Evolutionary conservation across 306 rosid species (phyloP).

Genomic region (Medicago ruthenica): DNA sequence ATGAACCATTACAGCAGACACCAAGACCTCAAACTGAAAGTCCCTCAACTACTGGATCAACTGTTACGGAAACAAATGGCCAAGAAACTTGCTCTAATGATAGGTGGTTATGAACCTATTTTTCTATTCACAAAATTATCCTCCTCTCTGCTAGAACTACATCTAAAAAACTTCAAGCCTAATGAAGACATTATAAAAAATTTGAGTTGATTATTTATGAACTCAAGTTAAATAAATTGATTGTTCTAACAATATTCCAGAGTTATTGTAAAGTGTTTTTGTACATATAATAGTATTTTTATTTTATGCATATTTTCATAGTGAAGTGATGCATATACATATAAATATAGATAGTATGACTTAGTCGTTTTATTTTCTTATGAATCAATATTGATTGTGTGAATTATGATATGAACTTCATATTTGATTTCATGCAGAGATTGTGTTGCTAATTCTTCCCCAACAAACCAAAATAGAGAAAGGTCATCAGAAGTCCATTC

Average conservation of each 20-base stretch:
- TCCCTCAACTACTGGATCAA: constrained; percentile 57
- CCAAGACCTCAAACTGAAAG: constrained; percentile 48
- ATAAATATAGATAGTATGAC: neutral
- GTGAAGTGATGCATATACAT: neutral
- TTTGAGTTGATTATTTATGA: no score
- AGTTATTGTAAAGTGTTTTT: neutral
- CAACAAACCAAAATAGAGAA: constrained; percentile 58
- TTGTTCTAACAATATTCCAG: neutral
- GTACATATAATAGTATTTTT: no score
- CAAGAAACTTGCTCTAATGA: constrained; percentile 45
- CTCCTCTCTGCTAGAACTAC: no score
- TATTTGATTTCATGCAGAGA: constrained; percentile 49
- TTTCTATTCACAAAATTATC: constrained; percentile 9
- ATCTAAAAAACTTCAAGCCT: no score
- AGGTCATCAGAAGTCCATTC: constrained; percentile 87
- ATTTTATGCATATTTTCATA: neutral
- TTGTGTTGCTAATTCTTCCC: constrained; percentile 53
- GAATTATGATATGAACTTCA: constrained; percentile 4
- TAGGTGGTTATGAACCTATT: constrained; percentile 53
- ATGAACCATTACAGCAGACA: constrained; percentile 54
- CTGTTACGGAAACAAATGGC: constrained; percentile 47
- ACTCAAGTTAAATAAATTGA: neutral
- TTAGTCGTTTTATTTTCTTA: no score
- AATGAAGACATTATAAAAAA: no score
- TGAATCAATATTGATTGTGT: constrained; percentile 10